Conservation (phyloP, 2,329 filamentous ascomycete species). For the Didymella pomorum region DNA sequence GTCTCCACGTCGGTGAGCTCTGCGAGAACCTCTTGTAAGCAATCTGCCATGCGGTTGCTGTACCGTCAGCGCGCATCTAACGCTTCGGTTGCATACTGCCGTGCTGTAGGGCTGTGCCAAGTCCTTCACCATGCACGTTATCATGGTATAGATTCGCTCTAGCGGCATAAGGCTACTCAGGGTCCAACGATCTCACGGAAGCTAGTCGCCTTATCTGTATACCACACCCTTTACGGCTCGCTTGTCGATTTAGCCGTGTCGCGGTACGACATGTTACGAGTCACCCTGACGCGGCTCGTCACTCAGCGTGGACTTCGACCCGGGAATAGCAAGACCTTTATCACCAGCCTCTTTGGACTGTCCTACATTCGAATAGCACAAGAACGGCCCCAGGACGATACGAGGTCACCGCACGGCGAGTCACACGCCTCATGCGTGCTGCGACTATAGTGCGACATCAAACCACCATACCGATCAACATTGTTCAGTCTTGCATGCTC, state of each 20-base stretch:
- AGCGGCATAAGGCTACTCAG: slow-evolving; percentile 6
- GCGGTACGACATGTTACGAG: not conserved
- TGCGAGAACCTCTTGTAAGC: not conserved
- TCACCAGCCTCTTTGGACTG: not conserved
- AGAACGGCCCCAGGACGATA: not conserved
- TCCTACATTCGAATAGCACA: not conserved
- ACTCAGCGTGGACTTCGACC: not conserved
- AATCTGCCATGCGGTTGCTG: not conserved
- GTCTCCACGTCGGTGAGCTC: not conserved
- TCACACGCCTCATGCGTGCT: not conserved
- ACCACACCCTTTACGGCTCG: not conserved
- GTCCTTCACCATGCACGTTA: slow-evolving; percentile 14
- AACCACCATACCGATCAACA: not conserved
- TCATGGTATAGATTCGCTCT: not conserved
- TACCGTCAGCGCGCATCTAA: slow-evolving; percentile 5
- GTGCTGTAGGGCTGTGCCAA: slow-evolving; percentile 8
- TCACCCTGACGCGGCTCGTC: not conserved
- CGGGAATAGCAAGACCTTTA: not conserved
- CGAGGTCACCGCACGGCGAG: too few species aligned
- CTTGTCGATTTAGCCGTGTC: not conserved
- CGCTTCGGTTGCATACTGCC: slow-evolving; percentile 1
- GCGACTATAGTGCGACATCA: not conserved
- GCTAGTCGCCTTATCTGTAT: slow-evolving; percentile 4
- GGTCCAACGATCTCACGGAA: slow-evolving; percentile 9
- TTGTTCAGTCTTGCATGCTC: not conserved